These are phyloP conservation scores for Neurospora sp. DNA, from an alignment of 495 filamentous ascomycete species.

Conservation along the genomic window DNA sequence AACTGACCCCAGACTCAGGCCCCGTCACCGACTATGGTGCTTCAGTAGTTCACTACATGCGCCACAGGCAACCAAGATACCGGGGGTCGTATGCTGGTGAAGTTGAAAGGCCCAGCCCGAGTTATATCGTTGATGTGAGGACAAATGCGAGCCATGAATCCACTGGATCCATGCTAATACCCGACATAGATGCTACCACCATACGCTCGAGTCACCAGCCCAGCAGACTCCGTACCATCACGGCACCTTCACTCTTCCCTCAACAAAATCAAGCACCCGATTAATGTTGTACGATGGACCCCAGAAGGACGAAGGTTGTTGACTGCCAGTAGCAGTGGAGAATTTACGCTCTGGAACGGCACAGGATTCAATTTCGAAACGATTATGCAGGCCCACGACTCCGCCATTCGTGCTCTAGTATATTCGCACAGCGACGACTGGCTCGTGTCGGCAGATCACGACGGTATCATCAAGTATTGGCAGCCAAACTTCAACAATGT, in stretches of 20 bases:
- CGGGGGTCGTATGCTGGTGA: slow-evolving; percentile 57
- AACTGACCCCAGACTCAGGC: slow-evolving; percentile 36
- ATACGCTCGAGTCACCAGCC: slow-evolving; percentile 53
- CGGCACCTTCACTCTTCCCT: slow-evolving; percentile 90
- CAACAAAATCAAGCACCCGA: slow-evolving; percentile 94
- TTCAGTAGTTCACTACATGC: slow-evolving; percentile 88
- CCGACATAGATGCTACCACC: slow-evolving; percentile 71
- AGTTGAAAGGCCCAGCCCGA: slow-evolving; percentile 71
- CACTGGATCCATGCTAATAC: slow-evolving; percentile 15
- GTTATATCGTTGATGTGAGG: slow-evolving; percentile 82
- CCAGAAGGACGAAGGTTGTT: slow-evolving; percentile 86
- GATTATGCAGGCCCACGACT: slow-evolving; percentile 95
- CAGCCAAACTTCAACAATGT: slow-evolving; percentile 99
- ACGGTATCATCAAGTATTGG: slow-evolving; percentile 96
- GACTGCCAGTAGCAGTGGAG: slow-evolving; percentile 88
- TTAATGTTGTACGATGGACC: slow-evolving; percentile 97
- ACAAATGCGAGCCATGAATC: neutral
- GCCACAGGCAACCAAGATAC: slow-evolving; percentile 66
- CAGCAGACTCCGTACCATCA: slow-evolving; percentile 75
- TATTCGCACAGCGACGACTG: slow-evolving; percentile 96
- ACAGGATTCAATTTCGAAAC: slow-evolving; percentile 99
- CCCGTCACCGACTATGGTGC: slow-evolving; percentile 94
- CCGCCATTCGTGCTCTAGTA: slow-evolving; percentile 72
- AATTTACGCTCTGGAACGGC: slow-evolving; percentile 98
- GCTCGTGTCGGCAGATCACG: slow-evolving; percentile 91